phyloP scores from a whole-genome alignment of 1,284 basidiomycete genomes.

The Polyporus tsugae region DNA sequence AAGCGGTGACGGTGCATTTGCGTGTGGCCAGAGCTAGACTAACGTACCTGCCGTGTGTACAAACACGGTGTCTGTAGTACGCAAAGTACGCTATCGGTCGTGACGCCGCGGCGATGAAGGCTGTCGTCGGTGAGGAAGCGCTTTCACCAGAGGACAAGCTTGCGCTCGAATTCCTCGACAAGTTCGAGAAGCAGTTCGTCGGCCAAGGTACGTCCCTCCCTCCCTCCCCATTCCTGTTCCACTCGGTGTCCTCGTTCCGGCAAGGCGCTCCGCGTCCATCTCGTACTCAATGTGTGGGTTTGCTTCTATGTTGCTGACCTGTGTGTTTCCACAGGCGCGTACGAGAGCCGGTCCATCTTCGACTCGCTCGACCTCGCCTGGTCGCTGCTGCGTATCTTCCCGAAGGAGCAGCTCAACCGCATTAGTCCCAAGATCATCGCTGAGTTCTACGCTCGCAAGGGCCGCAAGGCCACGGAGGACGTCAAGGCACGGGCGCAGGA shows the following conservation, averaged over 20 bases:
- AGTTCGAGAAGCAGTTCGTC: constrained; percentile 95
- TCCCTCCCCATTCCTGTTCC: constrained; percentile 16
- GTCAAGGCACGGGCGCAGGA: constrained; percentile 54
- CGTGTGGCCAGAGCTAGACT: constrained; percentile 20
- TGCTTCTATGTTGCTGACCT: constrained; percentile 6
- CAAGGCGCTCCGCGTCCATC: constrained; percentile 6
- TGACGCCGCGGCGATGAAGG: constrained; percentile 99
- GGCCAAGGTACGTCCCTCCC: constrained; percentile 75
- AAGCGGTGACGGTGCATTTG: constrained; percentile 1
- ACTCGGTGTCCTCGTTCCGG: constrained; percentile 14
- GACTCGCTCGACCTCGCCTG: constrained; percentile 98
- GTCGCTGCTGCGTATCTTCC: constrained; percentile 97
- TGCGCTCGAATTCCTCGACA: constrained; percentile 92
- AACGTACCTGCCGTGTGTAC: constrained; percentile 13
- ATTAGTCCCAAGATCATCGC: constrained; percentile 92
- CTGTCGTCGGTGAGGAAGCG: constrained; percentile 99
- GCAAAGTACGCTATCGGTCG: constrained; percentile 98
- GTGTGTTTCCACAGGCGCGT: constrained; percentile 66
- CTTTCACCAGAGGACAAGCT: constrained; percentile 94
- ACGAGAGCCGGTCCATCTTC: constrained; percentile 97
- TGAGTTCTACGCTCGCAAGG: constrained; percentile 87
- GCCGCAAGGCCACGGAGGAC: constrained; percentile 65
- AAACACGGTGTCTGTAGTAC: constrained; percentile 59
- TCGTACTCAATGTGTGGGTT: constrained; percentile 12
- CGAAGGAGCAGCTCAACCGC: constrained; percentile 97